A percentile compares a stretch with the other conserved stretches of the same genome.
Conservation (phyloP, 2,329 filamentous ascomycete genomes). For the Mollisiaceae sp. region DNA sequence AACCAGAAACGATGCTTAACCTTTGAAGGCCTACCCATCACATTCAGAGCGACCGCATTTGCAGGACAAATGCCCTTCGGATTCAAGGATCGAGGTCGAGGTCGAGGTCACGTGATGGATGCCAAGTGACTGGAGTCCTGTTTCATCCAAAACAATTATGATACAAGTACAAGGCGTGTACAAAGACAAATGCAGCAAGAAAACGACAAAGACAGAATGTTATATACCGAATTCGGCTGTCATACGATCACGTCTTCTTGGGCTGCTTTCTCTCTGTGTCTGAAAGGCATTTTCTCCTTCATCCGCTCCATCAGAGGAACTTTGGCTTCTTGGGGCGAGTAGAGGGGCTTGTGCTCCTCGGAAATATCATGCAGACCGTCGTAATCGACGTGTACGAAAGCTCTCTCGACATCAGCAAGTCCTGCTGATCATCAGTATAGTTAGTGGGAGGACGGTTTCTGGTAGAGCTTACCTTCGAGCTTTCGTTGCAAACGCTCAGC, state of each 20-base stretch:
- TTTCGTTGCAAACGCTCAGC: constrained; percentile 82
- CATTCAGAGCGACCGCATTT: too few species aligned
- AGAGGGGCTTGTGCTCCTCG: constrained; percentile 35
- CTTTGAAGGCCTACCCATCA: too few species aligned
- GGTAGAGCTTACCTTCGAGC: constrained; percentile 64
- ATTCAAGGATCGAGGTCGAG: too few species aligned
- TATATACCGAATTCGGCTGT: background rate
- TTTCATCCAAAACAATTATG: too few species aligned
- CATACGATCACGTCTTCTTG: background rate
- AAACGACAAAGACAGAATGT: background rate
- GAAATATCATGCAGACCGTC: constrained; percentile 30
- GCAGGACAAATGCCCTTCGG: too few species aligned
- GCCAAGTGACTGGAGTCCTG: background rate
- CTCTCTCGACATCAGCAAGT: constrained; percentile 77
- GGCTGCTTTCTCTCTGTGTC: background rate
- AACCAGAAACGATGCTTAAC: too few species aligned
- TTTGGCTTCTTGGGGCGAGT: constrained; percentile 28
- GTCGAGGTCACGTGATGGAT: background rate
- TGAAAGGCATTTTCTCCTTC: constrained; percentile 22
- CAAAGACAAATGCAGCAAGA: background rate
- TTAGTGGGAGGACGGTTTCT: background rate
- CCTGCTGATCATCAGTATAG: constrained; percentile 10
- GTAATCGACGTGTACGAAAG: constrained; percentile 72
- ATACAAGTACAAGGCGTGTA: background rate
- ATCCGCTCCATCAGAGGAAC: constrained; percentile 29